phyloP scores from a whole-genome alignment of 2,329 filamentous ascomycete genomes.

The Trichoderma cornu-damae region DNA sequence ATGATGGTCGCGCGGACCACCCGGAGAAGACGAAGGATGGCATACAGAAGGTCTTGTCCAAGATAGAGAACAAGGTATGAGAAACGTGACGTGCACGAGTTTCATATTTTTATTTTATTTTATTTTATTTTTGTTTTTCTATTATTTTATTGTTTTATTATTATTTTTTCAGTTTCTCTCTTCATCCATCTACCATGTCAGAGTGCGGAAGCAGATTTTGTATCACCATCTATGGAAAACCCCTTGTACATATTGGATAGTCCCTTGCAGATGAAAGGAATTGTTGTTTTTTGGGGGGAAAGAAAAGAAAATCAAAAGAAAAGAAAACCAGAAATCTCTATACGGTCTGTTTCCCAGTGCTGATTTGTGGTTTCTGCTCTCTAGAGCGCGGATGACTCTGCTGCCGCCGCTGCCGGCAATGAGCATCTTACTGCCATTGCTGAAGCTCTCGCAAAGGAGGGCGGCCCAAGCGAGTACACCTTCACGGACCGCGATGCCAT shows the following conservation, averaged over 20 bases:
- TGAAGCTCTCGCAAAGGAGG: slow-evolving; percentile 65
- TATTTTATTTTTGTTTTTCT: neutral
- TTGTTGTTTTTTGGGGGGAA: neutral
- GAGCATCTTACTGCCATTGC: slow-evolving; percentile 71
- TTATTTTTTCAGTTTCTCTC: neutral
- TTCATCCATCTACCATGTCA: neutral
- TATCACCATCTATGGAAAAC: slow-evolving; percentile 6
- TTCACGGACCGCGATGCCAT: slow-evolving; percentile 86
- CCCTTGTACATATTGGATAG: slow-evolving; percentile 19
- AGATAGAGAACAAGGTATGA: slow-evolving; percentile 57
- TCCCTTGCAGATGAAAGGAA: slow-evolving; percentile 13
- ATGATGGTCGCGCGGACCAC: slow-evolving; percentile 80
- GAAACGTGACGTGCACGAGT: neutral
- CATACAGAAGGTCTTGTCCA: slow-evolving; percentile 70
- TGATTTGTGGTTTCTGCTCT: slow-evolving; percentile 23
- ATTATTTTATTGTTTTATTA: too few relatives aligned
- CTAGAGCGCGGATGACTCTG: slow-evolving; percentile 21
- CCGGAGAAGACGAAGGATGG: slow-evolving; percentile 74
- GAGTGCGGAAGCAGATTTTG: slow-evolving; percentile 3
- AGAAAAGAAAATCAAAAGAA: slow-evolving; percentile 4
- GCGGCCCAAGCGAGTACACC: slow-evolving; percentile 66
- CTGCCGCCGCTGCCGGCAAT: slow-evolving; percentile 41
- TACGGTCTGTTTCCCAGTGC: too few relatives aligned
- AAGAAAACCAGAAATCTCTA: too few relatives aligned
- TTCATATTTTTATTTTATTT: neutral